Evolutionary conservation across 345 rosid genomes (phyloP).

Genomic region (Acer saccharum): DNA sequence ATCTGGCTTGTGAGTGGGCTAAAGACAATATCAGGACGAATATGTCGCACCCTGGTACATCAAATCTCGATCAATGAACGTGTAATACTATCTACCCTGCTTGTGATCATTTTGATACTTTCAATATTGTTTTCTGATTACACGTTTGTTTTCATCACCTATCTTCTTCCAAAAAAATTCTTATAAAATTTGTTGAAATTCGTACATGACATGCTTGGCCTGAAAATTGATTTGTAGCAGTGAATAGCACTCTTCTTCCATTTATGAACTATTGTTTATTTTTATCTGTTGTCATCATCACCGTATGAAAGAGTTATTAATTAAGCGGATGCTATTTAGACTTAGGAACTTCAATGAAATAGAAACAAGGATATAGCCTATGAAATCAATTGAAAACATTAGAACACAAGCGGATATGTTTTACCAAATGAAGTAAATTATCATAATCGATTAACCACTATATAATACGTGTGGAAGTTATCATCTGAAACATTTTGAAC

Average conservation of each 20-base stretch:
- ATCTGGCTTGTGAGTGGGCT: constrained; percentile 97
- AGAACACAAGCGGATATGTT: too few relatives aligned
- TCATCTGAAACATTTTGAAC: too few relatives aligned
- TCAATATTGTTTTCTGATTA: not conserved
- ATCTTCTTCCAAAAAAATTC: not conserved
- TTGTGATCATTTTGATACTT: not conserved
- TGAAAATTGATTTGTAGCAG: not conserved
- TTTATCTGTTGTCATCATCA: not conserved
- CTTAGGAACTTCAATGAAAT: too few relatives aligned
- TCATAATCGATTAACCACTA: too few relatives aligned
- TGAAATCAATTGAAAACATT: too few relatives aligned
- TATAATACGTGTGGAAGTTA: too few relatives aligned
- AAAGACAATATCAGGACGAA: constrained; percentile 83
- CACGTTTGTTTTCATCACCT: not conserved
- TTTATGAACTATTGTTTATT: not conserved
- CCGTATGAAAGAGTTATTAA: too few relatives aligned
- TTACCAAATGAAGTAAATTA: too few relatives aligned
- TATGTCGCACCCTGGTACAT: constrained; percentile 85
- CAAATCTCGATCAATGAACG: constrained; percentile 72
- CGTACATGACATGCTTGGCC: not conserved
- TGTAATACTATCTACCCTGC: constrained; percentile 38
- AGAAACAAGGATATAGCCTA: too few relatives aligned
- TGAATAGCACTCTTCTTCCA: not conserved
- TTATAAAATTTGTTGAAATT: constrained; percentile 5
- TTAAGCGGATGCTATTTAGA: not conserved